Base-by-base conservation (phyloP, 495 filamentous ascomycete species). In the Hyaloscypha variabilis region DNA sequence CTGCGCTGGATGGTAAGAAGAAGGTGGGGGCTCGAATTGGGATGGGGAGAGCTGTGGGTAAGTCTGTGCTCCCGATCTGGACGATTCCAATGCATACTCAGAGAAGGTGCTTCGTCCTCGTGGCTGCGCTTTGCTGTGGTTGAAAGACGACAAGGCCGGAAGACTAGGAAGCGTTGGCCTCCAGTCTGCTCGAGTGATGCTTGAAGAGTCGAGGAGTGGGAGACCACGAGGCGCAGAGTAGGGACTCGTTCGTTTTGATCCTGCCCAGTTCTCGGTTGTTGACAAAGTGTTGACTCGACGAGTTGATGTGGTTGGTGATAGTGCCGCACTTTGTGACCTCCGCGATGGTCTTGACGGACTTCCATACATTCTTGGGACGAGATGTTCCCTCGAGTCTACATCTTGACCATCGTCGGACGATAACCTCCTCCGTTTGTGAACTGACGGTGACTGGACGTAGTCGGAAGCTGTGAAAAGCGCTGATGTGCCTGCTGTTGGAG, bases 391-490 rank as follows among this genome's bases (percentile, higher is more conserved):
- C 10, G 36, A 46, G 28, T 74, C 70, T 6, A 17, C n/a, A 6
- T 76, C 74, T 30, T 46, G 56, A 34, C 73, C 72, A n/a, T 74
- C 69, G 3, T 75, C 72, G 29, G 63, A 30, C 23, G 75, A 77
- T 14, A 73, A 49, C 14, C 76, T 71, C 62, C 74, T 71, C 61
- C 79, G 74, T 70, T 80, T 81, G 55, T 70, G 69, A 14, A 66
- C 65, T 49, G 49, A 69, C 29, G 78, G 76, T 29, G 78, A 79
- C 49, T 79, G 71, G 8, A 70, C 51, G 61, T 80, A 79, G 28
- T 76, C 71, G 6, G 75, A 71, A 6, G 75, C 71, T 2, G 73
- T 74, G 49, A 70, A 60, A 19, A 62, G 55, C 46, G 71, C 69
- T 52, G 29, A 62, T 28, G 49, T 68, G 24, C 63, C 57, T n/a